Percentiles rank a stretch among this genome's conserved stretches.
Evolutionary conservation across 805 yeast genomes (phyloP).

Genomic region (Yamadazyma nakazawae): DNA sequence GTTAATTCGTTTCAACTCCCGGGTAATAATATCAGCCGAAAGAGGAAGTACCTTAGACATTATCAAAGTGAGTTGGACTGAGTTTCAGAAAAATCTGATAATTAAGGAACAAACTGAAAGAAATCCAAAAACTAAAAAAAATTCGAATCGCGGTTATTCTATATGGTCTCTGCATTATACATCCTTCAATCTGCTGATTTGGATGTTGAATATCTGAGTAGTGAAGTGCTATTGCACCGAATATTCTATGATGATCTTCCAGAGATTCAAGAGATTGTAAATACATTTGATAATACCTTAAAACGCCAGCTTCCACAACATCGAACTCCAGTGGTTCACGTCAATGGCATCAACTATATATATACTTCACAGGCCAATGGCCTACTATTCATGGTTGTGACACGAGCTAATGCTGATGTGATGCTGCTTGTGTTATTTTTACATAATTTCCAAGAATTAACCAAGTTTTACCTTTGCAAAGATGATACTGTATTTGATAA

Average conservation of each 20-base stretch:
- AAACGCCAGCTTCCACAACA: slow-evolving; percentile 19
- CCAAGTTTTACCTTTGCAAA: slow-evolving; percentile 26
- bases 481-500: slow-evolving; percentile 38
- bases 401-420: slow-evolving; percentile 49
- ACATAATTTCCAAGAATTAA: slow-evolving; percentile 31
- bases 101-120: not conserved
- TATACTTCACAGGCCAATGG: slow-evolving; percentile 47
- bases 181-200: slow-evolving; percentile 34
- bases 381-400: slow-evolving; percentile 40
- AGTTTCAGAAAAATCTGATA: no score
- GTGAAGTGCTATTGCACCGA: slow-evolving; percentile 35
- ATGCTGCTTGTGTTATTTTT: slow-evolving; percentile 59
- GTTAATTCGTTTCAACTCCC: slow-evolving; percentile 1
- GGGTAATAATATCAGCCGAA: not conserved
- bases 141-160: not conserved
- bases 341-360: slow-evolving; percentile 53
- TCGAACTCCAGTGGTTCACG: slow-evolving; percentile 42
- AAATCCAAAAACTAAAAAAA: no score
- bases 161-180: slow-evolving; percentile 38
- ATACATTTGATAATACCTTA: slow-evolving; percentile 23
- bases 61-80: not conserved
- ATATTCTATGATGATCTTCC: slow-evolving; percentile 32
- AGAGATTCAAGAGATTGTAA: slow-evolving; percentile 19
- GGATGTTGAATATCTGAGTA: slow-evolving; percentile 21
- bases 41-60: not conserved